Percentiles rank a stretch among this genome's conserved stretches.
Conservation (phyloP, 345 rosid genomes). For the Citrus medica region DNA sequence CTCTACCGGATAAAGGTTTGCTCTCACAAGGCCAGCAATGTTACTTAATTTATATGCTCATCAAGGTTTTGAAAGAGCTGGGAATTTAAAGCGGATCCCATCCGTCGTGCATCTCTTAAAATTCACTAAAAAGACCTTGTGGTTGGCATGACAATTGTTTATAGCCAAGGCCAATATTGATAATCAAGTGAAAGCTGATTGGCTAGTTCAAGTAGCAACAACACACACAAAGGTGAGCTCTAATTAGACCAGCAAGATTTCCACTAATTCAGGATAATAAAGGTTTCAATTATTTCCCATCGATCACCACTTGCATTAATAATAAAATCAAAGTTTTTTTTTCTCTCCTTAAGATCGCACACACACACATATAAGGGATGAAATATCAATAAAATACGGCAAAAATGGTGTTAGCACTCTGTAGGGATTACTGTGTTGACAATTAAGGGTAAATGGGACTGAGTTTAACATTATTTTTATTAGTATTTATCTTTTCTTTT, state of each 20-base stretch:
- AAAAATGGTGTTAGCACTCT: no score
- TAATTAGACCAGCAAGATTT: slow-evolving; percentile 59
- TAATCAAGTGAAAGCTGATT: slow-evolving; percentile 27
- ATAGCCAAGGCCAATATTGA: not conserved
- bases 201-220: slow-evolving; percentile 24
- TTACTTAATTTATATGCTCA: not conserved
- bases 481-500: no score
- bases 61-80: slow-evolving; percentile 14
- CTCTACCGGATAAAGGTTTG: slow-evolving; percentile 11
- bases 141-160: not conserved
- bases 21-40: slow-evolving; percentile 15
- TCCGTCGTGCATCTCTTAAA: not conserved
- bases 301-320: slow-evolving; percentile 17
- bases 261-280: slow-evolving; percentile 44
- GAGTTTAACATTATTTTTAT: no score
- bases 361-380: no score
- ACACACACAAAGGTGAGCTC: slow-evolving; percentile 30
- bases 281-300: slow-evolving; percentile 27
- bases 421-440: no score
- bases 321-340: not conserved
- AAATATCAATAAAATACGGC: no score
- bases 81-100: slow-evolving; percentile 17
- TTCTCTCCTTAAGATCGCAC: not conserved
- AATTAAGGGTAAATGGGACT: no score
- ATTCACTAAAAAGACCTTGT: not conserved